These are phyloP conservation scores for Parastagonospora nodorum DNA, from an alignment of 2,329 filamentous ascomycete species.

Conservation along the genomic window DNA sequence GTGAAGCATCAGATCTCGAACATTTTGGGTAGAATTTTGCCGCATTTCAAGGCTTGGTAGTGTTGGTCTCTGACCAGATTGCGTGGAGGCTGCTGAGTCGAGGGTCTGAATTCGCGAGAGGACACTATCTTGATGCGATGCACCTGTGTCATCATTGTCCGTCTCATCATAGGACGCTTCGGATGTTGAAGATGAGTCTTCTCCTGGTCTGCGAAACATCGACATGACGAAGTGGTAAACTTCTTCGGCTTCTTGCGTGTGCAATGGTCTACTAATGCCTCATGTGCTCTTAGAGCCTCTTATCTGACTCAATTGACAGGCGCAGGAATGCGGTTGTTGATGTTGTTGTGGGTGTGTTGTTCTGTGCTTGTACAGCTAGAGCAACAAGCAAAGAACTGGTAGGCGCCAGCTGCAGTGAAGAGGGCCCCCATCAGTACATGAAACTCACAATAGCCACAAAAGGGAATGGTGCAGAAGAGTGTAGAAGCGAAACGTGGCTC, in stretches of 20 bases:
- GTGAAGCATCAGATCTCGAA: slow-evolving; percentile 50
- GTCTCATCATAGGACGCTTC: slow-evolving; percentile 27
- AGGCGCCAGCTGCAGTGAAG: slow-evolving; percentile 24
- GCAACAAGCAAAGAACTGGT: slow-evolving; percentile 25
- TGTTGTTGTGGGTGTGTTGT: slow-evolving; percentile 11
- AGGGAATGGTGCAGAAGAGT: slow-evolving; percentile 36
- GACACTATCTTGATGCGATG: slow-evolving; percentile 19
- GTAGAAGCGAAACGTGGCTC: slow-evolving; percentile 39
- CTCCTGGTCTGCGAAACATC: slow-evolving; percentile 42
- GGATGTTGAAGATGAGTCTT: slow-evolving; percentile 38
- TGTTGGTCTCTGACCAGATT: slow-evolving; percentile 8
- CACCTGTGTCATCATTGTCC: slow-evolving; percentile 23
- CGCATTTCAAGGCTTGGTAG: slow-evolving; percentile 19
- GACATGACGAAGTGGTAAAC: slow-evolving; percentile 26
- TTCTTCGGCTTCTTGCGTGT: not conserved
- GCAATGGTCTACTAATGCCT: not conserved
- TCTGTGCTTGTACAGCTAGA: slow-evolving; percentile 18
- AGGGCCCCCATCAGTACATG: slow-evolving; percentile 32
- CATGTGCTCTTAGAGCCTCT: too few species aligned
- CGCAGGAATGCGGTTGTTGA: slow-evolving; percentile 2
- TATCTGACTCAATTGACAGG: not conserved
- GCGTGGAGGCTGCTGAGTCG: slow-evolving; percentile 26
- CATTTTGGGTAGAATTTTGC: slow-evolving; percentile 29
- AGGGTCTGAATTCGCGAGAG: slow-evolving; percentile 38
- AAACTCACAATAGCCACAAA: slow-evolving; percentile 16